A percentile compares a stretch with the other conserved stretches of the same genome.
These are phyloP conservation scores for Aureobasidium lini DNA, from an alignment of 2,329 filamentous ascomycete genomes.

Conservation along the genomic window DNA sequence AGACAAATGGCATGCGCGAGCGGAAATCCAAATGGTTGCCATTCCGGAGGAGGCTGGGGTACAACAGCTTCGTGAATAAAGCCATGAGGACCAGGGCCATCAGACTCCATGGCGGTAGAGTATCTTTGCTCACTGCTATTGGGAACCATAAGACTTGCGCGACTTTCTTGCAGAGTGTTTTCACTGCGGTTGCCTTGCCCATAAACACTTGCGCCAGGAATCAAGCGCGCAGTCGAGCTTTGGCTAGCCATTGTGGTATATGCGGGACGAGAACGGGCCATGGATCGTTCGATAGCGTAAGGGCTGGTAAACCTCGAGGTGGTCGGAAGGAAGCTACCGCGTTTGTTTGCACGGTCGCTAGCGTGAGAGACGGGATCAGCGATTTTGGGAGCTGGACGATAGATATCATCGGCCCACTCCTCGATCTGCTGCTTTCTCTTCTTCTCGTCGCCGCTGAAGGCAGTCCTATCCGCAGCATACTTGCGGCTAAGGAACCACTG, in stretches of 20 bases:
- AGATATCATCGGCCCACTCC: slow-evolving; percentile 97
- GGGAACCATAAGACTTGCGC: slow-evolving; percentile 38
- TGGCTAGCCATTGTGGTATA: slow-evolving; percentile 97
- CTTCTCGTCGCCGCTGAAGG: slow-evolving; percentile 70
- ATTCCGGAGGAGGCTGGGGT: slow-evolving; percentile 91
- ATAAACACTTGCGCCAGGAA: slow-evolving; percentile 62
- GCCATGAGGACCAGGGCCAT: slow-evolving; percentile 72
- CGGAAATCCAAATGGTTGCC: slow-evolving; percentile 94
- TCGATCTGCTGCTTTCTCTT: slow-evolving; percentile 90
- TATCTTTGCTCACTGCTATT: slow-evolving; percentile 40
- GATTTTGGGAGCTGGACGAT: slow-evolving; percentile 77
- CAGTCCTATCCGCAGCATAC: slow-evolving; percentile 79
- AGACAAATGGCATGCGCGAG: slow-evolving; percentile 89
- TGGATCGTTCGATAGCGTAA: slow-evolving; percentile 63
- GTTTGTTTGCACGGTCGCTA: slow-evolving; percentile 68
- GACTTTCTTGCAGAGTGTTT: slow-evolving; percentile 42
- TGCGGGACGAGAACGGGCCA: slow-evolving; percentile 42
- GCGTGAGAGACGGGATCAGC: slow-evolving; percentile 58
- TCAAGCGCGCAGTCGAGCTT: slow-evolving; percentile 62
- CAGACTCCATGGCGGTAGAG: slow-evolving; percentile 48
- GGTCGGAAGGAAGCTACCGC: slow-evolving; percentile 81
- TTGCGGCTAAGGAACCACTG: slow-evolving; percentile 91
- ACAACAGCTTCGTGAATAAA: slow-evolving; percentile 96
- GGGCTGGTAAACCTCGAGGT: slow-evolving; percentile 92
- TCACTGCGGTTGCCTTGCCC: slow-evolving; percentile 51